A percentile compares a stretch with the other conserved stretches of the same genome.
Evolutionary conservation across 805 yeast genomes (phyloP).

Genomic region (Myxozyma nipponensis): DNA sequence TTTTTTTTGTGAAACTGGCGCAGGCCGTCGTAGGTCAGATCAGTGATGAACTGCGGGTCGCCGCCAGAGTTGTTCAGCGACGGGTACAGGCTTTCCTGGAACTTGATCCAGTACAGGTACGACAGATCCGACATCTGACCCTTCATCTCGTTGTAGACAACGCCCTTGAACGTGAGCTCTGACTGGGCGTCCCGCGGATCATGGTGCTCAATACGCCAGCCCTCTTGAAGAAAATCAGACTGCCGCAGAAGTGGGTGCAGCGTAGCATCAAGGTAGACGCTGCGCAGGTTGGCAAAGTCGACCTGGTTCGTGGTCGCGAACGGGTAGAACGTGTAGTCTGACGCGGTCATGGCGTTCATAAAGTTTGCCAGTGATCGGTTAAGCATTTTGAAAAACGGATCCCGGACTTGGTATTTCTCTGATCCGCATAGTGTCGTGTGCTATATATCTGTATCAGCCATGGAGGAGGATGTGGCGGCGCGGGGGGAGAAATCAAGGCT

Average conservation of each 20-base stretch:
- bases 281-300: slow-evolving; percentile 79
- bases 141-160: slow-evolving; percentile 97
- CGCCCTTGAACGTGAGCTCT: slow-evolving; percentile 82
- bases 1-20: slow-evolving; percentile 67
- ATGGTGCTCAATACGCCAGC: slow-evolving; percentile 90
- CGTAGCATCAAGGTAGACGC: slow-evolving; percentile 83
- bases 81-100: slow-evolving; percentile 79
- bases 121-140: slow-evolving; percentile 91
- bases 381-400: slow-evolving; percentile 96
- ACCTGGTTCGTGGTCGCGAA: slow-evolving; percentile 86
- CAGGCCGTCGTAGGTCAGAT: slow-evolving; percentile 68
- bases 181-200: slow-evolving; percentile 48
- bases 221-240: slow-evolving; percentile 90
- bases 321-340: slow-evolving; percentile 92
- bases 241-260: slow-evolving; percentile 72
- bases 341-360: slow-evolving; percentile 99
- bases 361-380: slow-evolving; percentile 91
- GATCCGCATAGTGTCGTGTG: slow-evolving; percentile 97
- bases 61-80: slow-evolving; percentile 90
- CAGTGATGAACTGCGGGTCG: slow-evolving; percentile 77
- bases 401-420: slow-evolving; percentile 83
- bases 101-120: slow-evolving; percentile 78
- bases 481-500: background rate
- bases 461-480: no score
- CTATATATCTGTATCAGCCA: slow-evolving; percentile 9